Evolutionary conservation across 208 protist species (phyloP), one percentile per base, ranked within the genome.

Genomic region (Paratrypanosoma confusum): DNA sequence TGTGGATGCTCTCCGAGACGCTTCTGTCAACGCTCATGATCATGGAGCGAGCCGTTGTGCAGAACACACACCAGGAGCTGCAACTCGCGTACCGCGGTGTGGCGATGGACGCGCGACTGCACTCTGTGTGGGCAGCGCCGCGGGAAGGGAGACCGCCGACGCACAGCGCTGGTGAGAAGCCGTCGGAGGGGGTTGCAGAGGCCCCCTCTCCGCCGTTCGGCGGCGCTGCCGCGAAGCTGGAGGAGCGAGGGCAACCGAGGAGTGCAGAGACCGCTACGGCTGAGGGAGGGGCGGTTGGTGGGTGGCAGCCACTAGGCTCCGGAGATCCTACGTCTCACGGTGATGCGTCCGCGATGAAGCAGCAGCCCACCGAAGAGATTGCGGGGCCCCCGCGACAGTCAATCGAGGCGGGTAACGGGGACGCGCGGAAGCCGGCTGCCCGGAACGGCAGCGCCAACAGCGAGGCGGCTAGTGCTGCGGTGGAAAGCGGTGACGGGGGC

Each of bases 1-100:
- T 44, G 20, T 95, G 86, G 83, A 76, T 95, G 61, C 64, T 85
- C 36, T 51, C 82, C 0, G 76, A 89, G 27, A 78, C 78, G 22
- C 36, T 95, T 8, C 42, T 90, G 4, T 75, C 84, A 2, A 89
- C 69, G 18, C 57, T 95, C 25, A 78, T 77, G 10, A 50, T 95
- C 13, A 90, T 92, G 78, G 86, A 95, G 60, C 82, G 86, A 18
- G 80, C 65, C n/a, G 78, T 95, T 8, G 82, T 95, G 48, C 80
- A 92, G 50, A 95, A 95, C 53, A 76, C 63, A 25, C 72, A 84
- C 65, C 78, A 95, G 49, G 54, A 66, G n/a, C 42, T 65, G 16
- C 86, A 95, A 71, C 71, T 95, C 6, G 62, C 65, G 13, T 95
- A 95, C 47, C 78, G 86, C 25, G 79, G 81, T 21, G 80, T 90